Evolutionary conservation across 441 rosid species (phyloP).

Genomic region (Kokia cookei): DNA sequence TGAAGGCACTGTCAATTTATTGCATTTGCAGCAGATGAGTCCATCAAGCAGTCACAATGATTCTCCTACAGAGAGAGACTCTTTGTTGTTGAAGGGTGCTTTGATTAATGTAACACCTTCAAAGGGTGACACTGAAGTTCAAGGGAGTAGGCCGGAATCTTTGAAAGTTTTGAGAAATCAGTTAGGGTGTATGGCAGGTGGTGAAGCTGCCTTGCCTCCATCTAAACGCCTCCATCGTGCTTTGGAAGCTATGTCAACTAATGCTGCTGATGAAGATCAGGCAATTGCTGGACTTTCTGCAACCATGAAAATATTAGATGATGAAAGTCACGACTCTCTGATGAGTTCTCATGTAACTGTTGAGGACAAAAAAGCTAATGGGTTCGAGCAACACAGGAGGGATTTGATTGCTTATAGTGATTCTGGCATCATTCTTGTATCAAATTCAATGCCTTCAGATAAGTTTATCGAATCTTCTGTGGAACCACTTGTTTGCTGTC

Average conservation of each 20-base stretch:
- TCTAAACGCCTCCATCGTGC: constrained; percentile 81
- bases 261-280: constrained; percentile 47
- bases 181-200: constrained; percentile 48
- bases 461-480: constrained; percentile 22
- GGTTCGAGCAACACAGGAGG: constrained; percentile 14
- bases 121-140: constrained; percentile 28
- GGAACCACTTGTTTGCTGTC: constrained; percentile 17
- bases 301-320: constrained; percentile 17
- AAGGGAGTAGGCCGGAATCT: constrained; percentile 25
- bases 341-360: constrained; percentile 14
- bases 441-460: constrained; percentile 13
- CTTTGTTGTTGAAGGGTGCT: constrained; percentile 26
- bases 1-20: constrained; percentile 25
- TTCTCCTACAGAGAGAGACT: constrained; percentile 24
- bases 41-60: constrained; percentile 25
- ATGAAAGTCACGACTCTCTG: constrained; percentile 23
- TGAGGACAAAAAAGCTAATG: constrained; percentile 22
- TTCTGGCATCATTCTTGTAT: constrained; percentile 16
- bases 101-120: constrained; percentile 29
- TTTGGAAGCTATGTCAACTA: constrained; percentile 77
- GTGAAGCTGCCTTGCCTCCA: constrained; percentile 74
- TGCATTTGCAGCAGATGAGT: constrained; percentile 30
- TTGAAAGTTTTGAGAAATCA: constrained; percentile 36
- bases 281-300: constrained; percentile 22
- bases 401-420: constrained; percentile 19